Evolutionary conservation across 73 alveolate species (phyloP), one percentile per base, ranked within the genome.

Genomic region (Stentor coeruleus): DNA sequence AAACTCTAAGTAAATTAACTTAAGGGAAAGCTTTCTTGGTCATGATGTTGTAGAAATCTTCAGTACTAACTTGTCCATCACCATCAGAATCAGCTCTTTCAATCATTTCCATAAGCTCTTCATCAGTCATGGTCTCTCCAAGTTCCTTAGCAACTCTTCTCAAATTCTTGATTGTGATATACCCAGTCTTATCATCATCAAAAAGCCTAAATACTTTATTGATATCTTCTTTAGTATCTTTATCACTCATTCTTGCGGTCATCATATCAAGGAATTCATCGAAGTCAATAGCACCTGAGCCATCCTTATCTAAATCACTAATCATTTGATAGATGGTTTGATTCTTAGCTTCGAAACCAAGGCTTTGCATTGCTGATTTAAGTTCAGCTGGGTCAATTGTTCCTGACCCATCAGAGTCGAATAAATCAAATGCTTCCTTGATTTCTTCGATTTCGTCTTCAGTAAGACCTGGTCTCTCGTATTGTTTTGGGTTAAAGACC

Each of bases 141-240:
- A 82, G 59, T 82, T 82, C 88, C 26, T 82, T 82, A 59, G 83
- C 81, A n/a, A 82, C 88, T 82, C 88, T 82, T 60, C 58, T 82
- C 36, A 82, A 77, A 41, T 82, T 82, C 76, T 66, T 82, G 36
- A 82, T 36, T 60, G 75, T 84, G 59, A 83, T 83, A 76, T 83
- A 76, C 39, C 77, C 89, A 39, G 89, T 6, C 26, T 74, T 38
- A 42, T 66, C 89, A 74, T 74, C 82, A 28, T 83, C 89, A 73
- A 83, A 83, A 3, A 83, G 66, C 38, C 59, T 81, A 73, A 83
- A 83, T 58, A 83, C 89, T 83, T 83, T 83, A 76, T 83, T 81
- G n/a, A 83, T 49, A 74, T 83, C 89, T 83, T 83, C 89, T 83
- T 84, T 83, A 66, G 89, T 83, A 73, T 83, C 89, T 83, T 83